A percentile compares a stretch with the other conserved stretches of the same genome.
phyloP scores from a whole-genome alignment of 352 stramenopile genomes.

The Globisporangium heterothallicum region DNA sequence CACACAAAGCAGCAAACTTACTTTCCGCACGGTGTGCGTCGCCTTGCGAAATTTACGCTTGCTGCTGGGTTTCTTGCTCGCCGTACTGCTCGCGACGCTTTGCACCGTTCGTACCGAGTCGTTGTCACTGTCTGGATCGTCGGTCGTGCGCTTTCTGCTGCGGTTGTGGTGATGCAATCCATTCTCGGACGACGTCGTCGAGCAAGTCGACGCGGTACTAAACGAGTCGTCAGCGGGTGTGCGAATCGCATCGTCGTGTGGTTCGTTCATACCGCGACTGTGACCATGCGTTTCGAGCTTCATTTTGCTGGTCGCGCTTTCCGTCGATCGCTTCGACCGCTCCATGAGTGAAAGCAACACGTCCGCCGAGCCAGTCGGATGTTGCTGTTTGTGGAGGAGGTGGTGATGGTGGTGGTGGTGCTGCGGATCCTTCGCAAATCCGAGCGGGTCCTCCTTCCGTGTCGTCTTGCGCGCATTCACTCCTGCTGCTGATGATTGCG shows the following conservation, averaged over 20 bases:
- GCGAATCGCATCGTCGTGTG: background rate
- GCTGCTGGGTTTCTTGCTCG: background rate
- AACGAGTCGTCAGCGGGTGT: background rate
- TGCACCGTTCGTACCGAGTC: constrained; percentile 5
- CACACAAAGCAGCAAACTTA: too few species aligned
- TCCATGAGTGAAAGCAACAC: constrained; percentile 16
- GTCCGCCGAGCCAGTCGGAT: constrained; percentile 8
- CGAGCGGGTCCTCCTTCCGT: too few species aligned
- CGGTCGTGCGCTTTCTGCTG: background rate
- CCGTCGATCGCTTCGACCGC: constrained; percentile 1
- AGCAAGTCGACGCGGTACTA: background rate
- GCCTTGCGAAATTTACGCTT: constrained; percentile 16
- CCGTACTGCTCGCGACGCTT: background rate
- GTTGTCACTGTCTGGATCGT: background rate
- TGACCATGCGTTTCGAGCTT: background rate
- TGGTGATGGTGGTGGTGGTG: too few species aligned
- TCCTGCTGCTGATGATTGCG: too few species aligned
- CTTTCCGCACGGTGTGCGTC: constrained; percentile 14
- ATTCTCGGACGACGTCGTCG: background rate
- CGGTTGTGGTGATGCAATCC: background rate
- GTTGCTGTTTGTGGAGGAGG: too few species aligned
- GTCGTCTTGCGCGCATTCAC: too few species aligned
- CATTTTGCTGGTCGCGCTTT: too few species aligned
- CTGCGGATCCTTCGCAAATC: too few species aligned
- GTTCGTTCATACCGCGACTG: constrained; percentile 1